These are phyloP conservation scores for Stephania cephalantha DNA, from an alignment of 164 flowering plant species.

Conservation along the genomic window DNA sequence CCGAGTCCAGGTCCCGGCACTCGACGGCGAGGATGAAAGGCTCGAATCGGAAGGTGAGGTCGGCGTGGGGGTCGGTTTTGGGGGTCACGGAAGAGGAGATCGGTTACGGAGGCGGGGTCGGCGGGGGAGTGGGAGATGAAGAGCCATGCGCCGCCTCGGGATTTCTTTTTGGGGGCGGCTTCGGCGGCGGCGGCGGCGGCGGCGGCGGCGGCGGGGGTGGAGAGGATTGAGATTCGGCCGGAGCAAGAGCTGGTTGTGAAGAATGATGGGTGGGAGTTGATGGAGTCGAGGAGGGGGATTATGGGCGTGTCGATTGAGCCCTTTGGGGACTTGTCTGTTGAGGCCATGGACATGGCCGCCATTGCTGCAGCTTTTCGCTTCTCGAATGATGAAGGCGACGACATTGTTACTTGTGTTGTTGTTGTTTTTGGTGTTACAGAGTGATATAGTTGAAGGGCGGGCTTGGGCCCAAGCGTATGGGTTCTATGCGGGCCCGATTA, in stretches of 20 bases:
- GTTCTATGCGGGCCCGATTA: too few species aligned
- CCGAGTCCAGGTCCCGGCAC: slow-evolving; percentile 48
- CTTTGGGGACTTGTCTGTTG: slow-evolving; percentile 75
- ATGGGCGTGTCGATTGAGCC: slow-evolving; percentile 70
- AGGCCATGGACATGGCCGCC: slow-evolving; percentile 40
- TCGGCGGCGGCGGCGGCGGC: slow-evolving; percentile 12
- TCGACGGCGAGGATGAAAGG: slow-evolving; percentile 83
- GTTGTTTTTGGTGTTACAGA: too few species aligned
- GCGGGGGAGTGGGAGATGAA: slow-evolving; percentile 66
- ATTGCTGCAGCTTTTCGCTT: slow-evolving; percentile 60
- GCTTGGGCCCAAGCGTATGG: too few species aligned
- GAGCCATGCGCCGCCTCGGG: slow-evolving; percentile 72
- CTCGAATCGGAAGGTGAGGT: slow-evolving; percentile 73
- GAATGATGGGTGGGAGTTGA: slow-evolving; percentile 64
- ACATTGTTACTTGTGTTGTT: too few species aligned
- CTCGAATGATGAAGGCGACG: slow-evolving; percentile 29
- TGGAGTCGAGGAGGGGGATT: slow-evolving; percentile 52
- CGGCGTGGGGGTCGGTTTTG: slow-evolving; percentile 8
- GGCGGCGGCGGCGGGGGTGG: slow-evolving; percentile 27
- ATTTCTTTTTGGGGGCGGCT: slow-evolving; percentile 40
- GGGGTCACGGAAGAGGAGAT: slow-evolving; percentile 34
- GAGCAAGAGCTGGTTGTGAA: slow-evolving; percentile 97
- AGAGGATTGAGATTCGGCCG: slow-evolving; percentile 86
- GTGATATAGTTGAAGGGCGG: too few species aligned
- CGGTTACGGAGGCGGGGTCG: slow-evolving; percentile 37